These are phyloP conservation scores for Talaromyces liani DNA, from an alignment of 495 filamentous ascomycete species.

Conservation along the genomic window DNA sequence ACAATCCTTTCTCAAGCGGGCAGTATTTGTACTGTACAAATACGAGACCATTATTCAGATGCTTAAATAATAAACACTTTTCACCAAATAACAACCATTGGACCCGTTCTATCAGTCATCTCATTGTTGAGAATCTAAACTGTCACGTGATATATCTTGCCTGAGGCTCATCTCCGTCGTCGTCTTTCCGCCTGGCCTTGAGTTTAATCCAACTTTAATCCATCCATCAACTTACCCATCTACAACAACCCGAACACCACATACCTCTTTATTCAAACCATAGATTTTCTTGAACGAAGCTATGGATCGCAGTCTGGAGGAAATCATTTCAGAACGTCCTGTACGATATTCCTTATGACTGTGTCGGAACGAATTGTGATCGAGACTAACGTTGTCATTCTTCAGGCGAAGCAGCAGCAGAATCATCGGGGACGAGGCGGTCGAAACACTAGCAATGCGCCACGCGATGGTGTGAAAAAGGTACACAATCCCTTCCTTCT, in stretches of 20 bases:
- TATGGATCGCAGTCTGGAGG: constrained; percentile 83
- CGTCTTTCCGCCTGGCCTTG: background rate
- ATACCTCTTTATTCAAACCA: background rate
- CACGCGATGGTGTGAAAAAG: constrained; percentile 80
- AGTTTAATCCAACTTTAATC: background rate
- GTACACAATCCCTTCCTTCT: constrained; percentile 22
- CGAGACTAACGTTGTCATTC: background rate
- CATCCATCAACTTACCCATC: background rate
- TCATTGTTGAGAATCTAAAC: background rate
- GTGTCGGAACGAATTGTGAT: background rate
- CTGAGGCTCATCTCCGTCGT: background rate
- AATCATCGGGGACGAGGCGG: constrained; percentile 45
- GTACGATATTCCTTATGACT: constrained; percentile 35
- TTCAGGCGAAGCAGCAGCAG: constrained; percentile 18
- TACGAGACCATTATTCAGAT: background rate
- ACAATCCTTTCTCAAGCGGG: background rate
- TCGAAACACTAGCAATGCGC: constrained; percentile 48
- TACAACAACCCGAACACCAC: background rate
- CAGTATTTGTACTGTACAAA: background rate
- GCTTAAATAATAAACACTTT: too few species aligned
- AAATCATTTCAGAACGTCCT: constrained; percentile 75
- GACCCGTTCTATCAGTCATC: background rate
- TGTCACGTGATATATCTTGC: background rate
- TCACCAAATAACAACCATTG: background rate
- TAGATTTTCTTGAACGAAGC: background rate